Percentiles rank a stretch among this genome's conserved stretches.
phyloP scores from a whole-genome alignment of 108 stramenopile genomes.

The Skeletonema grethae region DNA sequence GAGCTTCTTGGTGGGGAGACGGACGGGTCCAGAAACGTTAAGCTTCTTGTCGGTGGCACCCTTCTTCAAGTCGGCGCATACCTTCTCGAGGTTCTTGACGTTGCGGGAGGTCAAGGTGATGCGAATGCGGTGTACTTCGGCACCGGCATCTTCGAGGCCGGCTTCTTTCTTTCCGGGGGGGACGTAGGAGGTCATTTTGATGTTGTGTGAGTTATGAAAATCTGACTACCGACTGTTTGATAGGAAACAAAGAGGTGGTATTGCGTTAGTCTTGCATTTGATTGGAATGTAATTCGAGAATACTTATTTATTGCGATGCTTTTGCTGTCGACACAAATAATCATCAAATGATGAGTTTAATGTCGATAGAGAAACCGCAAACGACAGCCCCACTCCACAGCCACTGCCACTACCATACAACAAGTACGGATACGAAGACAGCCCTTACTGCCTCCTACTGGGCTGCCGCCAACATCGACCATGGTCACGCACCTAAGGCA shows the following conservation, averaged over 20 bases:
- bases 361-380: not conserved
- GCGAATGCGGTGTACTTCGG: conserved; percentile 94
- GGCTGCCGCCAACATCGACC: conserved; percentile 3
- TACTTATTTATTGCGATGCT: not conserved
- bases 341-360: not conserved
- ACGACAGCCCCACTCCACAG: not conserved
- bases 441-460: not conserved
- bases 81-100: conserved; percentile 98
- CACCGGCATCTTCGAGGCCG: conserved; percentile 61
- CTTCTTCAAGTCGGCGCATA: conserved; percentile 98
- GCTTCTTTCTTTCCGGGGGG: conserved; percentile 74
- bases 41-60: conserved; percentile 94
- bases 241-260: not conserved
- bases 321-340: not conserved
- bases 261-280: not conserved
- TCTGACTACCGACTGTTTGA: conserved; percentile 12
- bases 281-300: not conserved
- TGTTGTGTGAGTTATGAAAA: conserved; percentile 8
- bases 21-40: conserved; percentile 95
- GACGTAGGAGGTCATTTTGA: conserved; percentile 71
- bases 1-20: conserved; percentile 98
- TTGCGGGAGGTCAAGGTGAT: conserved; percentile 99
- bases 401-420: no score
- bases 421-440: not conserved
- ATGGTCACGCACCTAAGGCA: conserved; percentile 51